Percentiles rank a stretch among this genome's conserved stretches.
These are phyloP conservation scores for Psilocybe cyanescens DNA, from an alignment of 768 basidiomycete genomes.

Conservation along the genomic window DNA sequence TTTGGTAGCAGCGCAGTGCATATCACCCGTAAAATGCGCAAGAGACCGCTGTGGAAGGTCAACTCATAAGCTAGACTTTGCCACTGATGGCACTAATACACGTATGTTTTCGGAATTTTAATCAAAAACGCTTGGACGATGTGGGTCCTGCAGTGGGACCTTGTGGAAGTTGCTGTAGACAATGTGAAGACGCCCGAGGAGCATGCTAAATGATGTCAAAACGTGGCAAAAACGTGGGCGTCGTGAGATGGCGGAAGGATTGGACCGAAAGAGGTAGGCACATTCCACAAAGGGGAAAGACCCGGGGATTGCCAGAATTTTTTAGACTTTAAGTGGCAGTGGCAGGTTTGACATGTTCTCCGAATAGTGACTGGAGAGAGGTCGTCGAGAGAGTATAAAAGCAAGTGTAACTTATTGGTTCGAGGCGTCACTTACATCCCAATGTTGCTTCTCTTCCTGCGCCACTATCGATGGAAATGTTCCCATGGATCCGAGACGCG, in stretches of 20 bases:
- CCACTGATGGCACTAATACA: neutral
- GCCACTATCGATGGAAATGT: conserved; percentile 55
- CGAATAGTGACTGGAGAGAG: conserved; percentile 18
- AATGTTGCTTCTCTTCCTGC: conserved; percentile 42
- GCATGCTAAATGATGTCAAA: conserved; percentile 7
- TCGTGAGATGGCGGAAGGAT: conserved; percentile 26
- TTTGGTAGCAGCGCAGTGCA: conserved; percentile 79
- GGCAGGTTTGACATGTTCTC: conserved; percentile 41
- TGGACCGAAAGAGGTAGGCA: conserved; percentile 23
- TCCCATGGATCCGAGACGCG: conserved; percentile 53
- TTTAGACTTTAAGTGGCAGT: conserved; percentile 43
- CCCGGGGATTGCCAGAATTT: conserved; percentile 38
- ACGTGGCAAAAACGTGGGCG: conserved; percentile 35
- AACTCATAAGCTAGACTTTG: conserved; percentile 56
- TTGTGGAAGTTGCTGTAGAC: neutral
- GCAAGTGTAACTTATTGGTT: neutral
- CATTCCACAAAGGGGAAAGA: conserved; percentile 29
- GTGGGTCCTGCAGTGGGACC: neutral
- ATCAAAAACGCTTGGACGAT: conserved; percentile 15
- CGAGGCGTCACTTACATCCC: conserved; percentile 17
- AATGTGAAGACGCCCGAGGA: neutral
- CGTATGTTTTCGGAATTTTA: neutral
- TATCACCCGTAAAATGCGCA: conserved; percentile 86
- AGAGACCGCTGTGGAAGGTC: conserved; percentile 81
- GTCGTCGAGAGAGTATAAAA: conserved; percentile 19